Conservation (phyloP, 1,139 yeast genomes). For the Scheffersomyces insectosa region DNA sequence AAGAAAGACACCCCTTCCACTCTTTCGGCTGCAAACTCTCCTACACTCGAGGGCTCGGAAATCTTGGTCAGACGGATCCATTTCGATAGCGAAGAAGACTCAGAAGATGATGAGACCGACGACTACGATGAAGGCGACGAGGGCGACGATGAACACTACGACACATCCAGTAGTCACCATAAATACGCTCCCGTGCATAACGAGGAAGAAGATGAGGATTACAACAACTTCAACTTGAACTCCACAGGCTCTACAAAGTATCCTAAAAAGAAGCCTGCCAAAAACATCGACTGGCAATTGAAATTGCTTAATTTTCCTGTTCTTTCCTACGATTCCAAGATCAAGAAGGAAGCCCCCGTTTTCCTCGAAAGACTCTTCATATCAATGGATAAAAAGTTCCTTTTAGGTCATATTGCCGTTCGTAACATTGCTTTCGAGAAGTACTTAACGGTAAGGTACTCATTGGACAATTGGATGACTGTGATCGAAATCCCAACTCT, state of each 20-base stretch:
- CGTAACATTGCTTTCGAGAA: slow-evolving; percentile 68
- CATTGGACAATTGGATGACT: slow-evolving; percentile 73
- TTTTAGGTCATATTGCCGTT: slow-evolving; percentile 77
- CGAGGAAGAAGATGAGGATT: slow-evolving; percentile 10
- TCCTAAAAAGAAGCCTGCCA: slow-evolving; percentile 22
- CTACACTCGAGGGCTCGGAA: slow-evolving; percentile 34
- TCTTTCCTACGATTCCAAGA: slow-evolving; percentile 38
- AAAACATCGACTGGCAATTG: slow-evolving; percentile 49
- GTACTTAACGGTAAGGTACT: slow-evolving; percentile 60
- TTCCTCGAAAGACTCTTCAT: slow-evolving; percentile 67
- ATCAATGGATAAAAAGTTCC: slow-evolving; percentile 52
- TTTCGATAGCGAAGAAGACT: slow-evolving; percentile 15
- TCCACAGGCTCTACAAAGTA: slow-evolving; percentile 19
- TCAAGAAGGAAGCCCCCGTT: slow-evolving; percentile 44
- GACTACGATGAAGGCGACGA: slow-evolving; percentile 16
- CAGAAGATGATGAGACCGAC: slow-evolving; percentile 17
- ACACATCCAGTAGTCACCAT: slow-evolving; percentile 5
- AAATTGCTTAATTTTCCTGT: slow-evolving; percentile 48
- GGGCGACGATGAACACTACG: slow-evolving; percentile 23
- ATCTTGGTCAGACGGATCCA: slow-evolving; percentile 13
- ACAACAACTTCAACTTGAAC: slow-evolving; percentile 11
- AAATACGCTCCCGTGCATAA: not conserved
- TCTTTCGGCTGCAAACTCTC: slow-evolving; percentile 66
- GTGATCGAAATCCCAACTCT: slow-evolving; percentile 67
- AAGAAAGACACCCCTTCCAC: slow-evolving; percentile 74